Conservation (phyloP, 2,329 filamentous ascomycete genomes). For the Nemania serpens region DNA sequence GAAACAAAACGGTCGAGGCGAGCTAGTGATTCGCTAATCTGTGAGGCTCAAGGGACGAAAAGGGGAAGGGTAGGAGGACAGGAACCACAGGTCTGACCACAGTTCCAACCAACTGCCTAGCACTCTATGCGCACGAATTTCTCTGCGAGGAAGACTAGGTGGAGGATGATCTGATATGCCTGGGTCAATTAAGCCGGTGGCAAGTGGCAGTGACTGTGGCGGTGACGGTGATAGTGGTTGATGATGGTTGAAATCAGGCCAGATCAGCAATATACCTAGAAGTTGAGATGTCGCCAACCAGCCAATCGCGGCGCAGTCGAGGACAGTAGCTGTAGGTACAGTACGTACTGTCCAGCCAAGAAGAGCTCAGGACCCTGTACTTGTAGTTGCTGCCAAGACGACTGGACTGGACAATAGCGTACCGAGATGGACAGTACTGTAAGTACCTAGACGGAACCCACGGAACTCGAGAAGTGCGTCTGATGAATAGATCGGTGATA, state of each 20-base stretch:
- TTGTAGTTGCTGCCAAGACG: slow-evolving; percentile 13
- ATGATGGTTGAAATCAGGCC: slow-evolving; percentile 24
- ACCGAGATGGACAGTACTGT: neutral
- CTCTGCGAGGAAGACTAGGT: neutral
- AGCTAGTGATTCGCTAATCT: slow-evolving; percentile 29
- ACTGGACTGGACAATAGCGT: neutral
- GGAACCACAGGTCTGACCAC: too few relatives aligned
- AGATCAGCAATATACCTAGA: slow-evolving; percentile 30
- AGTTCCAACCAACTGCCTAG: too few relatives aligned
- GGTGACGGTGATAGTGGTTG: slow-evolving; percentile 6
- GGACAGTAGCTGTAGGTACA: neutral
- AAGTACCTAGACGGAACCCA: neutral
- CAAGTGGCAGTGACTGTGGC: slow-evolving; percentile 3
- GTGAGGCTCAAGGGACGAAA: slow-evolving; percentile 22
- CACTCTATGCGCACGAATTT: too few relatives aligned
- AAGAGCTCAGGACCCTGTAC: slow-evolving; percentile 20
- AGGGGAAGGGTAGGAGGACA: neutral
- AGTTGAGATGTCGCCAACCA: slow-evolving; percentile 24
- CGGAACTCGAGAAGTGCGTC: too few relatives aligned
- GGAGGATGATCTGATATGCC: neutral
- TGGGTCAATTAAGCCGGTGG: slow-evolving; percentile 11
- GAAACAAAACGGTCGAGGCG: slow-evolving; percentile 20
- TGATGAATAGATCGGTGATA: too few relatives aligned
- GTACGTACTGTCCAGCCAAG: slow-evolving; percentile 16
- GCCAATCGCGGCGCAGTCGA: neutral